phyloP scores from a whole-genome alignment of 1,284 basidiomycete genomes.

The Meira nashicola region DNA sequence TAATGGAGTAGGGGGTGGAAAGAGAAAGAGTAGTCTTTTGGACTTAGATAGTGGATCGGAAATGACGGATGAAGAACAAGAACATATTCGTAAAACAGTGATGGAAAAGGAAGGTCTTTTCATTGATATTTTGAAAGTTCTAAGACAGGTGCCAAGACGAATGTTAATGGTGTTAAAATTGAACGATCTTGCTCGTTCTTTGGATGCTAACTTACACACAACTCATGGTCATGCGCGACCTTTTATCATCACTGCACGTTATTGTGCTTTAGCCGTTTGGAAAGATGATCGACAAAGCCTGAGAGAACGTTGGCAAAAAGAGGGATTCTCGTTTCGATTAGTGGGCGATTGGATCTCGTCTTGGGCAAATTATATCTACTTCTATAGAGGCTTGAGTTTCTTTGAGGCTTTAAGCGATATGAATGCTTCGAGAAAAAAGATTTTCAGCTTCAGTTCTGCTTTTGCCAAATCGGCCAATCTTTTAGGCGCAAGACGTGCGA shows the following conservation, averaged over 20 bases:
- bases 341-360: constrained; percentile 60
- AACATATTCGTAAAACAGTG: constrained; percentile 52
- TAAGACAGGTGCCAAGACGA: constrained; percentile 44
- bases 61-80: constrained; percentile 45
- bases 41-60: constrained; percentile 36
- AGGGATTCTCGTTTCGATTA: constrained; percentile 51
- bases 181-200: constrained; percentile 56
- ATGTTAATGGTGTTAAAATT: constrained; percentile 53
- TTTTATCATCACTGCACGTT: constrained; percentile 86
- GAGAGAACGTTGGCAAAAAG: constrained; percentile 19
- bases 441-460: constrained; percentile 14
- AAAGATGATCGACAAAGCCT: constrained; percentile 63
- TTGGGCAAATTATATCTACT: constrained; percentile 41
- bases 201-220: constrained; percentile 59
- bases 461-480: constrained; percentile 22
- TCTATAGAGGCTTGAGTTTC: constrained; percentile 45
- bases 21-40: constrained; percentile 37
- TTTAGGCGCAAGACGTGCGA: constrained; percentile 27
- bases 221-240: constrained; percentile 56
- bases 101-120: constrained; percentile 52
- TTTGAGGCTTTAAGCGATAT: constrained; percentile 43
- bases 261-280: constrained; percentile 80
- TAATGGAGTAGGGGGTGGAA: constrained; percentile 36
- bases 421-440: constrained; percentile 20
- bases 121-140: constrained; percentile 40